phyloP scores from a whole-genome alignment of 495 filamentous ascomycete genomes.

The Evansstolkia leycettana region DNA sequence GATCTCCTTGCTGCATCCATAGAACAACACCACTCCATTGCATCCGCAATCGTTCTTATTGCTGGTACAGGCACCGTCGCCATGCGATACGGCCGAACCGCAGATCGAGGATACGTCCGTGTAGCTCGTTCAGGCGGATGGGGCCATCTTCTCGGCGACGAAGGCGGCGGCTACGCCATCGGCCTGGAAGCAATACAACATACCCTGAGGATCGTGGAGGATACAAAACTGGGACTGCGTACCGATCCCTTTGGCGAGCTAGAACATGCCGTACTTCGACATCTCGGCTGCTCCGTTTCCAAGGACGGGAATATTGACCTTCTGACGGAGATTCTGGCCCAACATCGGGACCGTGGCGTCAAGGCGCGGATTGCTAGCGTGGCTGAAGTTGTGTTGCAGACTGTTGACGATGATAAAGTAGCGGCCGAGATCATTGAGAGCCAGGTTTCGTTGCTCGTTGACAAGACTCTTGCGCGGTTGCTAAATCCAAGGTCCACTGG shows the following conservation, averaged over 20 bases:
- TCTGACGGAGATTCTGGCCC: too few relatives aligned
- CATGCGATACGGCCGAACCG: conserved; percentile 13
- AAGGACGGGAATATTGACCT: too few relatives aligned
- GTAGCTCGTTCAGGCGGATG: conserved; percentile 23
- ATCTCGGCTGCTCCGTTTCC: too few relatives aligned
- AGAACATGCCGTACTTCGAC: conserved; percentile 7
- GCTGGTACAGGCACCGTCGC: conserved; percentile 24
- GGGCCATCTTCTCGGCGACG: conserved; percentile 26
- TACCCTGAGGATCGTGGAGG: conserved; percentile 12
- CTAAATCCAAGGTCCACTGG: conserved; percentile 6
- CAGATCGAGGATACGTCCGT: conserved; percentile 6
- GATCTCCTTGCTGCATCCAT: too few relatives aligned
- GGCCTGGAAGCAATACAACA: conserved; percentile 17
- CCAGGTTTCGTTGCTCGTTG: conserved; percentile 9
- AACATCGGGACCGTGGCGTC: too few relatives aligned
- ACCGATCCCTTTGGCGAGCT: conserved; percentile 2
- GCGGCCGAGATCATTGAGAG: conserved; percentile 10
- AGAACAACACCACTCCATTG: conserved; percentile 2
- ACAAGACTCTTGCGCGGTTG: conserved; percentile 11
- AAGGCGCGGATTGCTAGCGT: conserved; percentile 14
- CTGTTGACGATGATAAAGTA: conserved; percentile 1
- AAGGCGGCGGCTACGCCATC: conserved; percentile 24
- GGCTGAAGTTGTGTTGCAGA: conserved; percentile 9
- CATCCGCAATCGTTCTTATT: conserved; percentile 18
- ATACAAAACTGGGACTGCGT: conserved; percentile 6